Base-by-base conservation (phyloP, 768 basidiomycete species). In the Gyrodon lividus region DNA sequence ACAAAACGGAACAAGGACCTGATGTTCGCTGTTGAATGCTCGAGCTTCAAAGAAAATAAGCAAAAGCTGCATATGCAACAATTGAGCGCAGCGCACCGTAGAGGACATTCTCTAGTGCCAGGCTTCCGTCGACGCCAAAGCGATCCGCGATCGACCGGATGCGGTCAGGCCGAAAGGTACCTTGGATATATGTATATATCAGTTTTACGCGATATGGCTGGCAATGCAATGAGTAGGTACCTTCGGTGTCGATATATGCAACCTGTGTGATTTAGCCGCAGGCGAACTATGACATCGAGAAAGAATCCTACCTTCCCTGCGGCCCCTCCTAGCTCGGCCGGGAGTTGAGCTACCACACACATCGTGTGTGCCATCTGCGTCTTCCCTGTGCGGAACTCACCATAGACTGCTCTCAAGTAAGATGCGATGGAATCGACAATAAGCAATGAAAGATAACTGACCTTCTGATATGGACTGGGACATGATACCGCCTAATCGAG, bases 391-490 rank as follows among this genome's bases (percentile, higher is more conserved):
- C 95, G 82, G 69, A 89, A 98, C 70, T 98, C 95, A 40, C 96
- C 95, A 62, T 93, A 98, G 2, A 98, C 94, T 92, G 52, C 14
- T 23, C 20, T 37, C 6, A 7, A 41, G 43, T 39, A 48, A 35
- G 48, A 46, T 49, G 46, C 16, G 26, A 19, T 43, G 12, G 13
- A 40, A 43, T 28, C 12, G 23, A 40, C 24, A 28, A 41, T 16
- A 19, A 23, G 31, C 19, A 24, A 34, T 23, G 17, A 22, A 33
- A 41, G 9, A 19, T 10, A 4, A 56, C 61, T 28, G 45, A 83
- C 90, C 91, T 81, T 98, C 95, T 4, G 92, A 88, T 53, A 97
- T 93, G 6, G 92, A 93, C 64, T 97, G 94, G 6, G 95, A 95
- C 77, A 87, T 83, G 49, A 97, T 72, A 0, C 94, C 92, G 17